Percentiles rank a stretch among this genome's conserved stretches.
Conservation (phyloP, 2,329 filamentous ascomycete genomes). For the Colletotrichum theobromicola region DNA sequence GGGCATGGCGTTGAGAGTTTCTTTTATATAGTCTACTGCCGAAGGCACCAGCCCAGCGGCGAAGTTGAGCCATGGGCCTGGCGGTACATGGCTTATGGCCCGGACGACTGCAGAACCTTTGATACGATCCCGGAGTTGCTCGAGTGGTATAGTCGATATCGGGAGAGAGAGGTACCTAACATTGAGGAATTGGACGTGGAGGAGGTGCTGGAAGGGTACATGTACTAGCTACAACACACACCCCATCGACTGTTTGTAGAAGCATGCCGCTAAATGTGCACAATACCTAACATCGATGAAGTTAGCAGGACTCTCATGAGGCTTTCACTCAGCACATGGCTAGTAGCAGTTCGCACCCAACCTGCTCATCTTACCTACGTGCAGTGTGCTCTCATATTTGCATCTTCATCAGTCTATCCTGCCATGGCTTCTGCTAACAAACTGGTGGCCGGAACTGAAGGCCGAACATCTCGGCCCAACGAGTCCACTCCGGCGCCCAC, state of each 20-base stretch:
- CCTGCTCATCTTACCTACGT: too few species aligned
- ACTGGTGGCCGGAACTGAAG: background rate
- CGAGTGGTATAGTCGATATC: background rate
- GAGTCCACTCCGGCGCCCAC: background rate
- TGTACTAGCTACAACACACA: background rate
- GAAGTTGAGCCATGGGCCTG: background rate
- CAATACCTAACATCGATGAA: too few species aligned
- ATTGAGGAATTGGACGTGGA: background rate
- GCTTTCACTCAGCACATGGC: too few species aligned
- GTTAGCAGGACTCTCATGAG: too few species aligned
- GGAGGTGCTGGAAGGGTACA: background rate
- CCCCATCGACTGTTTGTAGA: too few species aligned
- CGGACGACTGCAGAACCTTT: background rate
- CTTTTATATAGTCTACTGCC: background rate
- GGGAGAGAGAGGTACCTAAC: background rate
- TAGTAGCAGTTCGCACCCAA: too few species aligned
- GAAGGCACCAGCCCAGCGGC: background rate
- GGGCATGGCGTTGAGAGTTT: background rate
- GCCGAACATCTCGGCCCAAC: background rate
- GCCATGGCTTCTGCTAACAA: too few species aligned
- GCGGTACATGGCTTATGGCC: background rate
- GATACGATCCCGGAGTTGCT: background rate
- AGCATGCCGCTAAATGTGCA: too few species aligned
- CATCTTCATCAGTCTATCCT: too few species aligned
- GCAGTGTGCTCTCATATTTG: too few species aligned